A percentile compares a stretch with the other conserved stretches of the same genome.
These are phyloP conservation scores for Plectranthus barbatus DNA, from an alignment of 257 asterid species.

Conservation along the genomic window DNA sequence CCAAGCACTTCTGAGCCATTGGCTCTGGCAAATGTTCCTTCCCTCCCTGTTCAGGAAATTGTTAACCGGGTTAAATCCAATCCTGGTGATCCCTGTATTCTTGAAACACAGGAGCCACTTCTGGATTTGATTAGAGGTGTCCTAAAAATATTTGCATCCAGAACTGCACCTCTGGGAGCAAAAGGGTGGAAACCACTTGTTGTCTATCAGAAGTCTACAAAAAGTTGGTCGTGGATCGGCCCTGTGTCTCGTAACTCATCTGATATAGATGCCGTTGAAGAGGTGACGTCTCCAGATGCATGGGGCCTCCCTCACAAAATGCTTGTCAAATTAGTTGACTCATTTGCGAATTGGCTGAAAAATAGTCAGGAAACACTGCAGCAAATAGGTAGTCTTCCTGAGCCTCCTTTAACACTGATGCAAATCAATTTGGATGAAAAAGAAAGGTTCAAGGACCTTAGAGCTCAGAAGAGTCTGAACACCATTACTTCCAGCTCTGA, in stretches of 20 bases:
- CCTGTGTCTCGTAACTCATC: constrained; percentile 44
- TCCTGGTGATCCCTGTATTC: constrained; percentile 93
- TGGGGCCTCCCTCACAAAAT: constrained; percentile 97
- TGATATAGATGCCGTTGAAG: constrained; percentile 61
- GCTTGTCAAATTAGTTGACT: constrained; percentile 92
- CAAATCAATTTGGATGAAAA: constrained; percentile 79
- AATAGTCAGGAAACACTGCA: constrained; percentile 96
- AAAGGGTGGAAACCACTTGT: constrained; percentile 98
- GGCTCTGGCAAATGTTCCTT: constrained; percentile 44
- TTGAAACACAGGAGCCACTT: constrained; percentile 97
- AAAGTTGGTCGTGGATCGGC: constrained; percentile 95
- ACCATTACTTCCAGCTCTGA: constrained; percentile 87
- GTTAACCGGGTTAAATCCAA: constrained; percentile 77
- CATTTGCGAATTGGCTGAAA: constrained; percentile 96
- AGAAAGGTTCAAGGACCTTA: constrained; percentile 93
- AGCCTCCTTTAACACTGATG: constrained; percentile 70
- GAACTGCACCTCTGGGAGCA: constrained; percentile 95
- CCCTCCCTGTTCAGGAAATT: constrained; percentile 73
- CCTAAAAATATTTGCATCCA: constrained; percentile 75
- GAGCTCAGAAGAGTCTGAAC: constrained; percentile 94
- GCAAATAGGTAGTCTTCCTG: constrained; percentile 95
- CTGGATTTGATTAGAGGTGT: constrained; percentile 97
- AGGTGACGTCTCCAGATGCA: constrained; percentile 82
- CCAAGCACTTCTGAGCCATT: constrained; percentile 40
- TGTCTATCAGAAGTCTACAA: constrained; percentile 62